Conservation (phyloP, 768 basidiomycete species). For the Wakefieldia striispora region DNA sequence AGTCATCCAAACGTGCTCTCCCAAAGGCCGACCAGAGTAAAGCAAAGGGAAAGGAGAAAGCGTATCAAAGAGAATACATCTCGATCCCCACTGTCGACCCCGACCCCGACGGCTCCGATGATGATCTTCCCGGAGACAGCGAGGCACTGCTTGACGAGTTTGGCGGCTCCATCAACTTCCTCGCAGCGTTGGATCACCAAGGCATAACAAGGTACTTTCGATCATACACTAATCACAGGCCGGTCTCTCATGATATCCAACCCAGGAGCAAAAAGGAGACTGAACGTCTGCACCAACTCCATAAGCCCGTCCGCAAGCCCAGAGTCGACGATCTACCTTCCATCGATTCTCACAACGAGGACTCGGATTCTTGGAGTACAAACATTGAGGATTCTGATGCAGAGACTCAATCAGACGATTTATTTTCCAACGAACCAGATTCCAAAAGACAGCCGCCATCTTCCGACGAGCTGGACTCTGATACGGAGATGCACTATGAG, state of each 20-base stretch:
- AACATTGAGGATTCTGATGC: constrained; percentile 37
- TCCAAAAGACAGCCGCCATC: constrained; percentile 8
- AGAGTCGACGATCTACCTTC: constrained; percentile 64
- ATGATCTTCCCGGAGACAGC: constrained; percentile 67
- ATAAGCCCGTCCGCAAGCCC: constrained; percentile 51
- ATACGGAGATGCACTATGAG: constrained; percentile 78
- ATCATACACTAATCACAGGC: background rate
- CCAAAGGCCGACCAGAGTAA: constrained; percentile 32
- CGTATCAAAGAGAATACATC: constrained; percentile 56
- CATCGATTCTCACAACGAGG: constrained; percentile 64
- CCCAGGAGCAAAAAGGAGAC: constrained; percentile 84
- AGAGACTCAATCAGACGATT: constrained; percentile 16
- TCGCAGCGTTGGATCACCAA: constrained; percentile 68
- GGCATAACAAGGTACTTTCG: constrained; percentile 73
- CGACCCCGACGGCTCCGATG: constrained; percentile 22
- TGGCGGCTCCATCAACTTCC: constrained; percentile 61
- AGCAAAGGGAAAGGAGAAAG: constrained; percentile 55
- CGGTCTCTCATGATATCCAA: constrained; percentile 1
- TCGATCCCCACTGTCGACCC: constrained; percentile 48
- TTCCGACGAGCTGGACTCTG: constrained; percentile 37
- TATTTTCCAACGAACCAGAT: constrained; percentile 4
- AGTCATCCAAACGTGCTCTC: constrained; percentile 14
- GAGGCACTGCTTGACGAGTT: constrained; percentile 65
- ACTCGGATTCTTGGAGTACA: constrained; percentile 50
- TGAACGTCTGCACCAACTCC: constrained; percentile 61